Evolutionary conservation across 1,284 basidiomycete genomes (phyloP).

Genomic region (Pseudozyma sp.): DNA sequence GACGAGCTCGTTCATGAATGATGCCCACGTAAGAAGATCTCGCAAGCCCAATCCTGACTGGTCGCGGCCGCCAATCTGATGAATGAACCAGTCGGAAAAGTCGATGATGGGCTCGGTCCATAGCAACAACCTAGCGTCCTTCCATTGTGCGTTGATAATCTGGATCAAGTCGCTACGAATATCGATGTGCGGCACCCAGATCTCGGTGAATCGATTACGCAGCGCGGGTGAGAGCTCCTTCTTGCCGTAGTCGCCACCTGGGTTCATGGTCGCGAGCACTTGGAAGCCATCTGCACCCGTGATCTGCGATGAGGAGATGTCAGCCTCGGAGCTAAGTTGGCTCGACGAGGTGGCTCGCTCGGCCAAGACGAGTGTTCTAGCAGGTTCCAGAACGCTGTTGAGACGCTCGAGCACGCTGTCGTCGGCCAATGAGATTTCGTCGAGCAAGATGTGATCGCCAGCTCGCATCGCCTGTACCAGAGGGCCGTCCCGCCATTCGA

Average conservation of each 20-base stretch:
- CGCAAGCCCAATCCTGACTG: slow-evolving; percentile 74
- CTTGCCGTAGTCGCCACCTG: slow-evolving; percentile 98
- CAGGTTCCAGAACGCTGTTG: slow-evolving; percentile 94
- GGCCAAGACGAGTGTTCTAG: slow-evolving; percentile 88
- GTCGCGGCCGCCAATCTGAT: slow-evolving; percentile 75
- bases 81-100: slow-evolving; percentile 84
- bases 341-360: slow-evolving; percentile 79
- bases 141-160: slow-evolving; percentile 83
- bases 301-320: slow-evolving; percentile 50
- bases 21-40: slow-evolving; percentile 92
- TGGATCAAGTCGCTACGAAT: slow-evolving; percentile 80
- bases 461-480: slow-evolving; percentile 89
- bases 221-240: slow-evolving; percentile 97
- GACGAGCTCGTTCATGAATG: slow-evolving; percentile 81
- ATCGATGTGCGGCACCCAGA: slow-evolving; percentile 94
- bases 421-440: slow-evolving; percentile 97
- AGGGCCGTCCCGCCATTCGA: slow-evolving; percentile 97
- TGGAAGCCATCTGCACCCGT: slow-evolving; percentile 75
- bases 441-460: slow-evolving; percentile 89
- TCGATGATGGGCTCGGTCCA: slow-evolving; percentile 80
- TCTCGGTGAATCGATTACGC: slow-evolving; percentile 97
- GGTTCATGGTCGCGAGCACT: slow-evolving; percentile 98
- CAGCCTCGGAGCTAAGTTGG: slow-evolving; percentile 70
- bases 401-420: slow-evolving; percentile 97
- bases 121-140: slow-evolving; percentile 72